Evolutionary conservation across 768 basidiomycete genomes (phyloP).

Genomic region (Postia placenta): DNA sequence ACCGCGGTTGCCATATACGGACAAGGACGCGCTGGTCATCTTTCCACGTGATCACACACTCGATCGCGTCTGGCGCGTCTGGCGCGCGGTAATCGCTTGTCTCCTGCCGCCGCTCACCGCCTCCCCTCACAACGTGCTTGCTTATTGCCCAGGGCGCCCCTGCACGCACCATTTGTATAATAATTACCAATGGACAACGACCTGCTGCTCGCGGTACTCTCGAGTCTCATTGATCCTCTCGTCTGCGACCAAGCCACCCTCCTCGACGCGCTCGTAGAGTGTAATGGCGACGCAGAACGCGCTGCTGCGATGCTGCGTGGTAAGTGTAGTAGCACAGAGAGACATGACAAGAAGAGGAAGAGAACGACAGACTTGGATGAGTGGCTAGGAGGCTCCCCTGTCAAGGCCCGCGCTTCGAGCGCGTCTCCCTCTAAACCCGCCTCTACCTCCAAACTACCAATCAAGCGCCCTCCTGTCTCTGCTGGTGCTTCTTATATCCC

Average conservation of each 20-base stretch:
- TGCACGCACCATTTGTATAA: too few species aligned
- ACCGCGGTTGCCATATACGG: too few species aligned
- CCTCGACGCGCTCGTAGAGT: constrained; percentile 52
- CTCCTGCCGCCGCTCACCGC: too few species aligned
- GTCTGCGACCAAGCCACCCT: constrained; percentile 35
- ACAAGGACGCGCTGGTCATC: too few species aligned
- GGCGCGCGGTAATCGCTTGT: too few species aligned
- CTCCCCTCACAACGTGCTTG: too few species aligned
- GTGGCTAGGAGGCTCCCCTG: constrained; percentile 43
- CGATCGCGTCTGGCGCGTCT: too few species aligned
- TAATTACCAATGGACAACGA: constrained; percentile 71
- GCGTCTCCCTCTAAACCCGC: constrained; percentile 1
- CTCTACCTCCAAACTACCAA: neutral
- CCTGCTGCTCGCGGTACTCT: constrained; percentile 58
- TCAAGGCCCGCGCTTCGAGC: neutral
- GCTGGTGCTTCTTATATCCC: too few species aligned
- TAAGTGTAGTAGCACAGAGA: neutral
- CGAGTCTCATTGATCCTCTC: constrained; percentile 43
- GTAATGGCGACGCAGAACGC: constrained; percentile 48
- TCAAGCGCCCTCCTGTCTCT: neutral
- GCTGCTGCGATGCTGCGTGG: constrained; percentile 39
- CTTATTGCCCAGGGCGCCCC: too few species aligned
- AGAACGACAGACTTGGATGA: constrained; percentile 36
- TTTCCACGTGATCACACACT: too few species aligned
- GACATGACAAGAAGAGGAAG: constrained; percentile 42